Percentiles rank a stretch among this genome's conserved stretches.
Conservation (phyloP, 2,329 filamentous ascomycete genomes). For the Gaeumannomyces sp. region DNA sequence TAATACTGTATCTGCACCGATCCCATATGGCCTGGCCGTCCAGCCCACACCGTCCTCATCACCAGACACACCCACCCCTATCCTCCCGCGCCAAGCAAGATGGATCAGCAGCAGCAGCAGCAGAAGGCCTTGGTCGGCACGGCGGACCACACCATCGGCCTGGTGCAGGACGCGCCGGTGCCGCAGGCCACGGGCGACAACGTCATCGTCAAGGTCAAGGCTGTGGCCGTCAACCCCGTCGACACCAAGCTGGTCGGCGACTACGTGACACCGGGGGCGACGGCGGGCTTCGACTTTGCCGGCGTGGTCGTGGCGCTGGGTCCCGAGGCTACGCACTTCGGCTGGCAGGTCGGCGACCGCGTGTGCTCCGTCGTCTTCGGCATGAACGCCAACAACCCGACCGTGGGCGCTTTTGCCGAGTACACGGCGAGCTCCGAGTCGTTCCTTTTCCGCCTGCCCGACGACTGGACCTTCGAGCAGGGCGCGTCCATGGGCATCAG, state of each 20-base stretch:
- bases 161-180: no score
- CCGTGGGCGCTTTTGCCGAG: slow-evolving; percentile 25
- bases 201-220: slow-evolving; percentile 20
- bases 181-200: not conserved
- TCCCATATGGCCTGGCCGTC: no score
- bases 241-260: slow-evolving; percentile 28
- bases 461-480: slow-evolving; percentile 18
- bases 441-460: slow-evolving; percentile 18
- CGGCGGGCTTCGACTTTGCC: slow-evolving; percentile 28
- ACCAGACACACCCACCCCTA: no score
- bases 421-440: slow-evolving; percentile 19
- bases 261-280: slow-evolving; percentile 21
- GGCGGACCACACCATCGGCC: no score
- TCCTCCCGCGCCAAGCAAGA: no score
- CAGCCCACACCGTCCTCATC: no score
- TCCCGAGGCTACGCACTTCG: not conserved
- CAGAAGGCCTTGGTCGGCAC: no score
- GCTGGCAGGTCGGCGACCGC: slow-evolving; percentile 19
- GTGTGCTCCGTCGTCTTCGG: slow-evolving; percentile 21
- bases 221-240: slow-evolving; percentile 29
- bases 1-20: no score
- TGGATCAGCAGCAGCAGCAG: no score
- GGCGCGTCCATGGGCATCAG: slow-evolving; percentile 21
- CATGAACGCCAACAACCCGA: slow-evolving; percentile 15
- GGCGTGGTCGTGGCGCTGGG: slow-evolving; percentile 25